phyloP scores from a whole-genome alignment of 768 basidiomycete genomes.

The Sporobolomyces roseus region DNA sequence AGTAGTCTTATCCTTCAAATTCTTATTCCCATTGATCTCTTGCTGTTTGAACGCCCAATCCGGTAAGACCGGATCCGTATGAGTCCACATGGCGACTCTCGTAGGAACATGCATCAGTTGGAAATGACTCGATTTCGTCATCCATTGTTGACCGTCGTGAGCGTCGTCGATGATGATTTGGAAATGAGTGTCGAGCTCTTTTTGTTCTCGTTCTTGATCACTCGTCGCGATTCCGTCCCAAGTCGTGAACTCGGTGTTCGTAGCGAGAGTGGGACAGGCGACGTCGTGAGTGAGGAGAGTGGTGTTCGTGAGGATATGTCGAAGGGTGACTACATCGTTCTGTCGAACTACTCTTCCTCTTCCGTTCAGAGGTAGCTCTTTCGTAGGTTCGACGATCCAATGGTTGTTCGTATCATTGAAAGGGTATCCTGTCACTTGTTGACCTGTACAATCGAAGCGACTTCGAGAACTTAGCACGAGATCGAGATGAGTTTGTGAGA shows the following conservation, averaged over 20 bases:
- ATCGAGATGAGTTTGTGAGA: not conserved
- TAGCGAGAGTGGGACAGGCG: slow-evolving; percentile 91
- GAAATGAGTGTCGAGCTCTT: slow-evolving; percentile 88
- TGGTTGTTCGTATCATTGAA: slow-evolving; percentile 91
- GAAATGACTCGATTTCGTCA: slow-evolving; percentile 91
- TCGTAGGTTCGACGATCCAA: slow-evolving; percentile 94
- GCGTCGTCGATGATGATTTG: slow-evolving; percentile 67
- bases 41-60: slow-evolving; percentile 98
- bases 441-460: slow-evolving; percentile 29
- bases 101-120: slow-evolving; percentile 83
- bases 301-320: slow-evolving; percentile 79
- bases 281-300: slow-evolving; percentile 92
- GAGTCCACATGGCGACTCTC: slow-evolving; percentile 91
- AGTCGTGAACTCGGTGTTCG: slow-evolving; percentile 98
- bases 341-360: slow-evolving; percentile 88
- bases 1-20: slow-evolving; percentile 70
- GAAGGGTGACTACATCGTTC: slow-evolving; percentile 78
- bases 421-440: slow-evolving; percentile 63
- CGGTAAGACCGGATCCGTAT: slow-evolving; percentile 67
- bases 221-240: slow-evolving; percentile 67
- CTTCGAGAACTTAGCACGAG: no score
- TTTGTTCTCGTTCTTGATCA: slow-evolving; percentile 51
- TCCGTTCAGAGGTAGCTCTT: slow-evolving; percentile 86
- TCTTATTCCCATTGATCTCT: slow-evolving; percentile 97
- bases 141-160: slow-evolving; percentile 75